Conservation (phyloP, 768 basidiomycete genomes). For the Hortiboletus campestris region DNA sequence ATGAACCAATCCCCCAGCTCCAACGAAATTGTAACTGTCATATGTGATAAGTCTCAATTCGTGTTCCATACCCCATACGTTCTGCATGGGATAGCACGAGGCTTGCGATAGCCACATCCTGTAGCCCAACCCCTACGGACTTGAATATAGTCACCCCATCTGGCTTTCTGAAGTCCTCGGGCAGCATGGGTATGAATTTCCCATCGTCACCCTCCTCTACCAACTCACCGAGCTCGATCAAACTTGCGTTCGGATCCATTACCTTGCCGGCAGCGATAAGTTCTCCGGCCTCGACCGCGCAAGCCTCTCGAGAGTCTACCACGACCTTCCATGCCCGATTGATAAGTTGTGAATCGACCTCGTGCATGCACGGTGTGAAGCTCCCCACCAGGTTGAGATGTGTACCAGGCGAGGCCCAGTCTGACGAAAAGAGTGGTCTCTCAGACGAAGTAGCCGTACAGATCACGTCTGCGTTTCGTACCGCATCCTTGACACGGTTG, state of each 20-base stretch:
- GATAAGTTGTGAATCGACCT: conserved; percentile 62
- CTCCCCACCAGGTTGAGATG: conserved; percentile 80
- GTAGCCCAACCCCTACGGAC: conserved; percentile 83
- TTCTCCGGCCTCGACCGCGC: conserved; percentile 78
- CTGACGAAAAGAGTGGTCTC: conserved; percentile 64
- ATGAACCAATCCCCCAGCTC: not conserved
- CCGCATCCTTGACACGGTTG: conserved; percentile 6
- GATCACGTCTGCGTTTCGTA: conserved; percentile 45
- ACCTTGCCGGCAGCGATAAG: conserved; percentile 54
- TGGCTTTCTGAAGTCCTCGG: conserved; percentile 11
- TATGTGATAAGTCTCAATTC: conserved; percentile 45
- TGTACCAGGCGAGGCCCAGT: conserved; percentile 58
- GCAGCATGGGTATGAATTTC: conserved; percentile 10
- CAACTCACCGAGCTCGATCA: conserved; percentile 73
- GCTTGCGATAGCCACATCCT: conserved; percentile 80
- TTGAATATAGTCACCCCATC: conserved; percentile 79
- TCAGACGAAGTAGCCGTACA: conserved; percentile 74
- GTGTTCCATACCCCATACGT: conserved; percentile 48
- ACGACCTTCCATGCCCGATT: conserved; percentile 54
- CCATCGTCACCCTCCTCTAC: conserved; percentile 26
- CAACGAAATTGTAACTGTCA: not conserved
- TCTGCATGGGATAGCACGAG: conserved; percentile 65
- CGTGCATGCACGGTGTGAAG: conserved; percentile 78
- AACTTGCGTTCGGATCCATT: conserved; percentile 32
- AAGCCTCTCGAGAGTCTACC: conserved; percentile 75